These are phyloP conservation scores for Globisporangium barbulae DNA, from an alignment of 352 stramenopile genomes.

Conservation along the genomic window DNA sequence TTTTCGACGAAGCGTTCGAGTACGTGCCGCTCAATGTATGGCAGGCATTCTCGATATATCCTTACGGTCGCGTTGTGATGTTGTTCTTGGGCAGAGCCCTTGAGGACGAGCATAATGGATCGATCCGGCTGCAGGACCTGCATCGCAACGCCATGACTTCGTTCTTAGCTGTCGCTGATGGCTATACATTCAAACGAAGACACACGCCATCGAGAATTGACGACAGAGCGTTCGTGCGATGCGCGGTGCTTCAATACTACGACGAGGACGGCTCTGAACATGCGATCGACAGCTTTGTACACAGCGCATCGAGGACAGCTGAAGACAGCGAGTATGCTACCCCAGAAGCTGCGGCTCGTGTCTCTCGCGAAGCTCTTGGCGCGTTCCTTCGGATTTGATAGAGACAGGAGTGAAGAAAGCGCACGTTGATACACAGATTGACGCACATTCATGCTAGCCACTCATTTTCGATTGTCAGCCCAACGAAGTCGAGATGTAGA, in stretches of 20 bases:
- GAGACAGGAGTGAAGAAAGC: not conserved
- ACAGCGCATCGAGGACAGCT: not conserved
- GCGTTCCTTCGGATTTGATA: slow-evolving; percentile 12
- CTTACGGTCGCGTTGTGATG: not conserved
- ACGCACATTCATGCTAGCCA: not conserved
- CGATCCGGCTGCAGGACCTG: slow-evolving; percentile 22
- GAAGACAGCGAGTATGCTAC: not conserved
- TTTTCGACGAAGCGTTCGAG: slow-evolving; percentile 34
- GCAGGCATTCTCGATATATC: not conserved
- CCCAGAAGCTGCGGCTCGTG: not conserved
- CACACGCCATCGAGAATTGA: slow-evolving; percentile 13
- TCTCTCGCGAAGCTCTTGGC: slow-evolving; percentile 11
- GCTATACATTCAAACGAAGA: not conserved
- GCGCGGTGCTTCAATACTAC: slow-evolving; percentile 28
- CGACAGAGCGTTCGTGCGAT: slow-evolving; percentile 15
- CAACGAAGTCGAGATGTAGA: slow-evolving; percentile 63
- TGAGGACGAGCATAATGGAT: slow-evolving; percentile 2
- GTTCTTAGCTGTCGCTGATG: not conserved
- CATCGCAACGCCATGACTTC: not conserved
- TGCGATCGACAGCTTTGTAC: slow-evolving; percentile 4
- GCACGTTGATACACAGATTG: too few relatives aligned
- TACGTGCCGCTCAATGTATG: slow-evolving; percentile 1
- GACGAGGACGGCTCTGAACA: slow-evolving; percentile 6
- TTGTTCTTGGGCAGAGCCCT: slow-evolving; percentile 15
- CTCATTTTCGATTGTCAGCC: slow-evolving; percentile 16